These are phyloP conservation scores for Clonostachys solani DNA, from an alignment of 2,329 filamentous ascomycete species.

Conservation along the genomic window DNA sequence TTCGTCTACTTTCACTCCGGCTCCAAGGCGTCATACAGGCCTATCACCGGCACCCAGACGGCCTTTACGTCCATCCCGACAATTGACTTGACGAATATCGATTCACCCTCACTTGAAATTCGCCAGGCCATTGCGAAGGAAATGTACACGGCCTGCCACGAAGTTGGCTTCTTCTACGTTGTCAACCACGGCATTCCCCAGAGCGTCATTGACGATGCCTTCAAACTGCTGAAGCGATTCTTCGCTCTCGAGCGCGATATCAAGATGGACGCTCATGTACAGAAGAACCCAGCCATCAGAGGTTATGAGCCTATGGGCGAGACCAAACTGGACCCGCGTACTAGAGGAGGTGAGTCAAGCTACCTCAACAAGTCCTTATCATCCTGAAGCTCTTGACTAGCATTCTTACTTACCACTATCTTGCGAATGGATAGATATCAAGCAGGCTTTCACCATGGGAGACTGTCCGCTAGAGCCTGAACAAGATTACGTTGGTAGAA, in stretches of 20 bases:
- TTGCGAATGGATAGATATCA: not conserved
- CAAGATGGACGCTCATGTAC: not conserved
- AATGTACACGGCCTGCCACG: not conserved
- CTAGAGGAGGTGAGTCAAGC: not conserved
- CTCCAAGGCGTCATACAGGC: no score
- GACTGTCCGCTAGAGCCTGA: not conserved
- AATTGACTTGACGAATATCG: not conserved
- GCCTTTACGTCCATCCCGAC: not conserved
- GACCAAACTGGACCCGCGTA: not conserved
- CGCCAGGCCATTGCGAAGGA: not conserved
- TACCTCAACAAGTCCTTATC: no score
- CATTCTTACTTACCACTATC: no score
- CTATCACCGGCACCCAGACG: no score
- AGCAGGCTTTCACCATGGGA: constrained; percentile 1
- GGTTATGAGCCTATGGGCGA: not conserved
- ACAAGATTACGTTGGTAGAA: not conserved
- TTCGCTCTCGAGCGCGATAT: not conserved
- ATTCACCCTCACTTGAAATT: not conserved
- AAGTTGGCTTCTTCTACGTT: not conserved
- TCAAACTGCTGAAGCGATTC: not conserved
- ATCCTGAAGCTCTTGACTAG: no score
- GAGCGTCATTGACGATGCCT: not conserved
- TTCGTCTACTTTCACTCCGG: no score
- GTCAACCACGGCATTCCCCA: not conserved
- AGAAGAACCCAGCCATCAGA: not conserved